Base-by-base conservation (phyloP, 2,329 filamentous ascomycete genomes). In the Graphium sp. region DNA sequence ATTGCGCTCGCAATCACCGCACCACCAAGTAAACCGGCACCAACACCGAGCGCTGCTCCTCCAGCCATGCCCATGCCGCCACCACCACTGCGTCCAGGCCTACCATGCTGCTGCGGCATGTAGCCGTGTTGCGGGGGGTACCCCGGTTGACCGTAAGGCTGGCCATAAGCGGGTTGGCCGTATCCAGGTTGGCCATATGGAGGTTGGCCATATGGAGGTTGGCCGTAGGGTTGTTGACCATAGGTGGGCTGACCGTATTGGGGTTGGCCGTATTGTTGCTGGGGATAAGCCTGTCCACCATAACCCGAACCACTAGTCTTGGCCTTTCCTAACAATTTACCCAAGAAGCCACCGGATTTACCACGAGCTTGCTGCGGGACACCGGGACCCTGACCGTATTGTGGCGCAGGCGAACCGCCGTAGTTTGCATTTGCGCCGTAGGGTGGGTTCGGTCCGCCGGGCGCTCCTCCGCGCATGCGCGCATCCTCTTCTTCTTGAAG, bases 401-500 rank as follows among this genome's bases (percentile, higher is more conserved):
- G 8, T 10, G 16, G 18, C 26, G 24, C 23, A 13, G 30, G 26
- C 27, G 26, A 26, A 10, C 32, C 32, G 6, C 28, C 27, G 13
- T 30, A 12, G 15, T 24, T 24, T 5, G 31, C 33, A 7, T 30
- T 37, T 37, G 22, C 36, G 18, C 38, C 33, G 11, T 38, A 35
- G 35, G 47, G 45, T 29, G 40, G 41, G 40, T 48, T 50, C 32
- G 22, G 4, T 12, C 33, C 36, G 28, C 37, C 37, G 18, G 42
- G 35, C 26, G 41, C 40, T 36, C 45, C 42, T 34, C 49, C 38
- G 36, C 54, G 49, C 37, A 56, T 53, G 33, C 29, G 61, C 62
- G 24, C 69, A 37, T 92, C 66, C 50, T 93, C 84, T 50, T 93
- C 80, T 24, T 78, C 78, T 48, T 93, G 85, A 23, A 93, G 58